phyloP scores from a whole-genome alignment of 176 grass and related monocot species.

The Triticum dicoccoides region DNA sequence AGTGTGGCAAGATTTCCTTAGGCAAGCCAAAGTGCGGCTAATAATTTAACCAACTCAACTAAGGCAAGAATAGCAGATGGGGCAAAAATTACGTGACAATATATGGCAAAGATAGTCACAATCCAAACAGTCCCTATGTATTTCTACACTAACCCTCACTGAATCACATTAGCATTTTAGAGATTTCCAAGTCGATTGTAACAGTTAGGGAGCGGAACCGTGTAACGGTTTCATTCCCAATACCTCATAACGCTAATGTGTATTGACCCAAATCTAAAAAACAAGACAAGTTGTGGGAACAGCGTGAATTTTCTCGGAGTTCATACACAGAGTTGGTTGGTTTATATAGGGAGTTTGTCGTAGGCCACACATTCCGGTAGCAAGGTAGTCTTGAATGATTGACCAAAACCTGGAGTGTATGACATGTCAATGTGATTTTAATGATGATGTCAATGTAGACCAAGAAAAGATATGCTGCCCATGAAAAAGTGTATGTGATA shows the following conservation, averaged over 20 bases:
- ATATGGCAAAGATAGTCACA: no score
- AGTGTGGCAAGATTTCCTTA: no score
- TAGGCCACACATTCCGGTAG: neutral
- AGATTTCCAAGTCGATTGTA: neutral
- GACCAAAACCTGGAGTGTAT: neutral
- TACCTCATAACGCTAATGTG: neutral
- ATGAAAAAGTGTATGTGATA: no score
- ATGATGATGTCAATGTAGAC: neutral
- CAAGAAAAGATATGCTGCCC: no score
- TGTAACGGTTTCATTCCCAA: neutral
- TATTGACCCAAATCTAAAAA: neutral
- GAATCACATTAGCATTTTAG: neutral
- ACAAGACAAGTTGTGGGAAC: neutral
- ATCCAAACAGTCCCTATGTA: no score
- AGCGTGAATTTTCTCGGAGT: neutral
- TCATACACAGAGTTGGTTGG: neutral
- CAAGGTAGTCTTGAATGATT: neutral
- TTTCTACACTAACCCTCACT: no score
- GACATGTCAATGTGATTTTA: neutral
- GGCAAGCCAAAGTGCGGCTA: no score
- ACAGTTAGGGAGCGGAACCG: neutral
- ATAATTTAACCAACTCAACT: no score
- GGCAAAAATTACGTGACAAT: no score
- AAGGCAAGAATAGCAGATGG: no score
- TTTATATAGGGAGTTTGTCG: neutral